Evolutionary conservation across 345 rosid species (phyloP), one percentile per base, ranked within the genome.

Genomic region (Salix purpurea): DNA sequence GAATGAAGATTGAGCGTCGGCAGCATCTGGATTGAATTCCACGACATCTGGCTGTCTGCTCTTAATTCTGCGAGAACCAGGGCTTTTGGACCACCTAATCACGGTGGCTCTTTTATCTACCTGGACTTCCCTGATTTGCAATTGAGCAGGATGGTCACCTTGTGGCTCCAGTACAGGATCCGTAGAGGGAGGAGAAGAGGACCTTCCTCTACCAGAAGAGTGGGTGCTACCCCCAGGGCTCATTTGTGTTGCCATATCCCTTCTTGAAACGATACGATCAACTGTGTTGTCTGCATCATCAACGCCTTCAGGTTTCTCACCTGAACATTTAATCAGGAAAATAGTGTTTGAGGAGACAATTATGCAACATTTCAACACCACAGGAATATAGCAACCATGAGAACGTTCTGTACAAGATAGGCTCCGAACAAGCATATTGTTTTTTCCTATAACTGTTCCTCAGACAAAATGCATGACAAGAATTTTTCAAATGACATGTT

Each of bases 211-310:
- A 5, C 89, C 84, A 60, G 90, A 89, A 54, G 87, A 83, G 74
- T 76, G 71, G 80, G 78, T 76, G 70, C 85, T 82, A 50, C 81
- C 84, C 5, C 85, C 89, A 4, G 92, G 88, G 67, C 98, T 96
- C 98, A 93, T 96, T 80, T 96, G 98, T 10, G 99, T 93, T 11
- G 98, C 92, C 90, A 89, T 93, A 80, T 96, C 99, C 80, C 96
- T 88, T 78, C 91, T 77, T 13, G 92, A 90, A 65, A 86, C 77
- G 26, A 72, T 88, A 4, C 84, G 91, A 76, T 85, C 78, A 21
- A 85, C 88, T 21, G 21, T 46, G 64, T 65, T 84, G 76, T 84
- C 89, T 6, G 65, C 80, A 23, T 78, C 89, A 69, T 79, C 82
- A 7, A 68, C 32, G 19, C 30, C 85, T 44, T 85, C 92, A 48